Evolutionary conservation across 2,329 filamentous ascomycete genomes (phyloP).

Genomic region (Fusarium nygamai): DNA sequence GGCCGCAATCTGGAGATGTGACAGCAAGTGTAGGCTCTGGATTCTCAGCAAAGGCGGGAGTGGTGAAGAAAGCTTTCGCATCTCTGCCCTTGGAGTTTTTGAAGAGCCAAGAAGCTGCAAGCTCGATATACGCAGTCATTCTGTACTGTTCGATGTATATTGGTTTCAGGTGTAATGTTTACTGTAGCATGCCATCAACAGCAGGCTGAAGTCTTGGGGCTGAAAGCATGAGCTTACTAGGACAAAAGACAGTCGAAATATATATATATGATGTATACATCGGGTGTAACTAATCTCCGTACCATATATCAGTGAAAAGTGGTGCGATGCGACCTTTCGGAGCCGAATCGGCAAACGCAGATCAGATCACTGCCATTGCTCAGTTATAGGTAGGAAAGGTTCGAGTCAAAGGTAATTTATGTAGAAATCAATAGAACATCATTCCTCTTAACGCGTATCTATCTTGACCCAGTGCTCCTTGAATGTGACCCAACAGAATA

Average conservation of each 20-base stretch:
- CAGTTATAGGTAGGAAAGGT: background rate
- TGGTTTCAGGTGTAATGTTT: background rate
- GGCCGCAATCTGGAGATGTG: conserved; percentile 53
- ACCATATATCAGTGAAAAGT: background rate
- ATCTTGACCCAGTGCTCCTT: background rate
- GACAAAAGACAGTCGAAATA: background rate
- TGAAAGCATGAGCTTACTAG: background rate
- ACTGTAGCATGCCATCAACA: background rate
- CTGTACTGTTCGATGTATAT: background rate
- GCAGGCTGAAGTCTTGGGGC: background rate
- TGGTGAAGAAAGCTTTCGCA: conserved; percentile 50
- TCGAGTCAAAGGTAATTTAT: background rate
- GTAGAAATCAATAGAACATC: background rate
- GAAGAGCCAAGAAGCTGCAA: conserved; percentile 53
- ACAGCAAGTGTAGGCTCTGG: conserved; percentile 51
- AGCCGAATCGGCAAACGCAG: conserved; percentile 34
- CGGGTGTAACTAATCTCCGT: background rate
- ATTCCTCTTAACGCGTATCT: background rate
- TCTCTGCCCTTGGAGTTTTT: conserved; percentile 50
- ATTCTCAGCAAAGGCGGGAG: conserved; percentile 48
- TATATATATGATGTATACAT: background rate
- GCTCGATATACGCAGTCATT: conserved; percentile 48
- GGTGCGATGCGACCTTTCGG: conserved; percentile 7
- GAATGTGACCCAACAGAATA: background rate
- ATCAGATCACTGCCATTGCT: background rate